phyloP scores from a whole-genome alignment of 2,329 filamentous ascomycete species.

The Fusarium lyarnte region DNA sequence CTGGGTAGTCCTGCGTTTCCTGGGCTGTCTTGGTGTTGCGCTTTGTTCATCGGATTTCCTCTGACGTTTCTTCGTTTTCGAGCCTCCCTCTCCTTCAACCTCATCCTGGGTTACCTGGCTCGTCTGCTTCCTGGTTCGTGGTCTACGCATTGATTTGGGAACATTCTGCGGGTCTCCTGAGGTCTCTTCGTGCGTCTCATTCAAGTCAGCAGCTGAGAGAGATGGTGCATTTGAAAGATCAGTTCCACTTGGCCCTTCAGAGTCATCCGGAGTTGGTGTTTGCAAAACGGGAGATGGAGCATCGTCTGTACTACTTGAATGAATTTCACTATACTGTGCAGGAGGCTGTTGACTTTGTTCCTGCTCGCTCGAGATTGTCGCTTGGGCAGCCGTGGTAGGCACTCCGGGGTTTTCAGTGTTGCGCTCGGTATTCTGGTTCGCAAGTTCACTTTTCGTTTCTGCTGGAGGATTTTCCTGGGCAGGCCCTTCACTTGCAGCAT shows the following conservation, averaged over 20 bases:
- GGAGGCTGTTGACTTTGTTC: constrained; percentile 3
- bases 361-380: constrained; percentile 9
- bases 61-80: constrained; percentile 47
- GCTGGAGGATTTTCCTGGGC: neutral
- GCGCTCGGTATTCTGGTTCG: neutral
- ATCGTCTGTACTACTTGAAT: neutral
- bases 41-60: constrained; percentile 43
- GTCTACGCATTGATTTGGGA: constrained; percentile 20
- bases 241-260: constrained; percentile 16
- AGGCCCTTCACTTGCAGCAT: neutral
- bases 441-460: neutral
- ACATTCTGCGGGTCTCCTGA: constrained; percentile 6
- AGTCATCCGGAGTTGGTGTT: constrained; percentile 24
- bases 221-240: constrained; percentile 30
- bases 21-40: constrained; percentile 32
- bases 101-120: constrained; percentile 20
- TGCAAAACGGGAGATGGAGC: constrained; percentile 8
- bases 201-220: constrained; percentile 4
- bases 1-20: constrained; percentile 43
- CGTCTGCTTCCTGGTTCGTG: constrained; percentile 33
- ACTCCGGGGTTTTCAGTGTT: neutral
- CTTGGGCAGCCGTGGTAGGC: neutral
- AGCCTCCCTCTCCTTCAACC: constrained; percentile 27
- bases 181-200: constrained; percentile 12
- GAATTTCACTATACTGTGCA: neutral